Evolutionary conservation across 2,329 filamentous ascomycete species (phyloP), one percentile per base, ranked within the genome.

Genomic region (Endocalyx cinctus): DNA sequence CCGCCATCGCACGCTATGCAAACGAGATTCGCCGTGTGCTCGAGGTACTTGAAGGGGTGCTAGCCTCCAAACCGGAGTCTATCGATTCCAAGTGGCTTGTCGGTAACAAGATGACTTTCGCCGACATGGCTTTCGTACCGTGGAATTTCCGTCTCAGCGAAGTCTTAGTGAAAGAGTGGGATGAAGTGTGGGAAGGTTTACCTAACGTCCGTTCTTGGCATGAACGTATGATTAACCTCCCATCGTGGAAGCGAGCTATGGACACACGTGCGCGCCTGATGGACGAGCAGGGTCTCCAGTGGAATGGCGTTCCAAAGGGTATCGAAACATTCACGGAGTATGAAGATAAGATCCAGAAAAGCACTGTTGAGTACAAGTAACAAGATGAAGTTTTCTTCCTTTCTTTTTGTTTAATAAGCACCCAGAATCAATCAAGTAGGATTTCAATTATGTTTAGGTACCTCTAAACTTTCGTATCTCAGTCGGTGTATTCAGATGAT

Each of bases 271-370:
- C 20, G 20, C 33, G 40, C 6, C 38, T 62, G 6, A 60, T 63
- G 57, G 57, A 61, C 10, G 57, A 60, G 33, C 57, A 63, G 33
- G 56, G 55, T 2, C 31, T 63, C 23, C 36, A 50, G 42, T 55
- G 49, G 47, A 62, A 58, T 31, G 59, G 60, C 0, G 46, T 62
- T 17, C 57, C 59, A 0, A 60, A 62, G 38, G 58, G 53, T 0
- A 52, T 61, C 10, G 37, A 55, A 27, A 50, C 42, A 1, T 54
- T 55, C 17, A 38, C 35, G 3, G 51, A 54, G 19, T 55, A 56
- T 15, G 45, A 55, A 36, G 37, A 42, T 6, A 48, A 52, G 43
- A 54, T 54, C 29, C 34, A 29, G n/a, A n/a, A n/a, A n/a, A n/a
- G n/a, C n/a, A n/a, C n/a, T n/a, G n/a, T n/a, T n/a, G n/a, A n/a